Evolutionary conservation across 345 rosid species (phyloP).

Genomic region (Orychophragmus violaceus): DNA sequence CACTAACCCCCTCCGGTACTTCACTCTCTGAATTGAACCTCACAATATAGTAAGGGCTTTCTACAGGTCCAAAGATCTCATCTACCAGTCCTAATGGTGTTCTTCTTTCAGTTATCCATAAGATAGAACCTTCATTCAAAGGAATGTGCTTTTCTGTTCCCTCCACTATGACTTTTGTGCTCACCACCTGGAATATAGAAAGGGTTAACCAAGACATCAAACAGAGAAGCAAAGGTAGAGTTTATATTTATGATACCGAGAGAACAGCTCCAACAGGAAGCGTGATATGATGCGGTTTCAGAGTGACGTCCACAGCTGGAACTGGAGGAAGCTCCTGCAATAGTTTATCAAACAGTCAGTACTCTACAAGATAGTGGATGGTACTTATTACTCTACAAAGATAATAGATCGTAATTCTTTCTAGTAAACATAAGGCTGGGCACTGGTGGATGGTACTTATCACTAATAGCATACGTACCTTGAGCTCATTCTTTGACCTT

Average conservation of each 20-base stretch:
- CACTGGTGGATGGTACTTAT: no score
- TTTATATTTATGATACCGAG: slow-evolving; percentile 42
- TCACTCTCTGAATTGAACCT: slow-evolving; percentile 86
- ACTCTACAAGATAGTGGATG: background rate
- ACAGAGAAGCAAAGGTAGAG: slow-evolving; percentile 3
- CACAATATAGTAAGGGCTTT: slow-evolving; percentile 72
- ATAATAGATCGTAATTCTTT: background rate
- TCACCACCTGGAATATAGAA: slow-evolving; percentile 45
- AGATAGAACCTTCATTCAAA: slow-evolving; percentile 71
- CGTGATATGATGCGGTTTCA: slow-evolving; percentile 62
- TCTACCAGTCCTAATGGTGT: slow-evolving; percentile 71
- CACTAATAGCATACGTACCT: slow-evolving; percentile 52
- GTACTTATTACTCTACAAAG: background rate
- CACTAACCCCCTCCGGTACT: slow-evolving; percentile 53
- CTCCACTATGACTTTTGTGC: slow-evolving; percentile 74
- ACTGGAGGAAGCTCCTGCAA: slow-evolving; percentile 79
- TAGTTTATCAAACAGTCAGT: no score
- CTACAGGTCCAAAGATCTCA: slow-evolving; percentile 93
- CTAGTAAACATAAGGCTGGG: background rate
- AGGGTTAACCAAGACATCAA: slow-evolving; percentile 8
- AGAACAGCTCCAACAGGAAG: slow-evolving; percentile 74
- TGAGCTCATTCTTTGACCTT: slow-evolving; percentile 73
- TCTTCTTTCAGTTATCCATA: slow-evolving; percentile 72
- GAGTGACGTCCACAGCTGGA: slow-evolving; percentile 50
- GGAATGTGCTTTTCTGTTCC: slow-evolving; percentile 78